phyloP scores from a whole-genome alignment of 495 filamentous ascomycete species.

The Tuber magnatum region DNA sequence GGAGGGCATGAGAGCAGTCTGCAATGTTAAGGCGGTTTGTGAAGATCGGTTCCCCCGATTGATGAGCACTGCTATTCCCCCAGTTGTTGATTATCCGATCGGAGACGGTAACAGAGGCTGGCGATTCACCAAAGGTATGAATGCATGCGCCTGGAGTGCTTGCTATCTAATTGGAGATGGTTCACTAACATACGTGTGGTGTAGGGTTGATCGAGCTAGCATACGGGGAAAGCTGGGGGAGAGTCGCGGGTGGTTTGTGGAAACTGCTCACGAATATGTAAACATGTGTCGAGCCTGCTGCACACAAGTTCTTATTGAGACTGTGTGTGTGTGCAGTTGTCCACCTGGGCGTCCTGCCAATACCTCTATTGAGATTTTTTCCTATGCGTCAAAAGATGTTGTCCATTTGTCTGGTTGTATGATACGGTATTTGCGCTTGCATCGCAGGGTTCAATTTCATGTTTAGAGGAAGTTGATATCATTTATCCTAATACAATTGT shows the following conservation, averaged over 20 bases:
- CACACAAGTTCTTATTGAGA: not conserved
- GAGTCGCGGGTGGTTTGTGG: constrained; percentile 22
- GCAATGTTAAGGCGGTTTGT: constrained; percentile 80
- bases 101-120: constrained; percentile 49
- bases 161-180: not conserved
- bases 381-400: not conserved
- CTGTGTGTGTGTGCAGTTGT: not conserved
- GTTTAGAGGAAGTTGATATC: not conserved
- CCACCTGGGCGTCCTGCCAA: not conserved
- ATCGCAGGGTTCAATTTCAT: not conserved
- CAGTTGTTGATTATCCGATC: constrained; percentile 72
- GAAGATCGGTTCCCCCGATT: constrained; percentile 59
- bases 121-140: constrained; percentile 49
- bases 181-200: not conserved
- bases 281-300: not conserved
- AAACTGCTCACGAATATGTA: constrained; percentile 28
- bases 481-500: not conserved
- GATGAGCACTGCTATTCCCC: constrained; percentile 69
- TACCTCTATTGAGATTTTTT: not conserved
- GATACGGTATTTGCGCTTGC: not conserved
- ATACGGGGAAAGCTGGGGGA: constrained; percentile 29
- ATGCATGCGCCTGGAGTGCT: not conserved
- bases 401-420: not conserved
- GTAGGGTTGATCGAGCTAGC: constrained; percentile 33
- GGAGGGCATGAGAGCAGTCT: constrained; percentile 75